These are phyloP conservation scores for Heimioporus sp. DNA, from an alignment of 768 basidiomycete species.

Conservation along the genomic window DNA sequence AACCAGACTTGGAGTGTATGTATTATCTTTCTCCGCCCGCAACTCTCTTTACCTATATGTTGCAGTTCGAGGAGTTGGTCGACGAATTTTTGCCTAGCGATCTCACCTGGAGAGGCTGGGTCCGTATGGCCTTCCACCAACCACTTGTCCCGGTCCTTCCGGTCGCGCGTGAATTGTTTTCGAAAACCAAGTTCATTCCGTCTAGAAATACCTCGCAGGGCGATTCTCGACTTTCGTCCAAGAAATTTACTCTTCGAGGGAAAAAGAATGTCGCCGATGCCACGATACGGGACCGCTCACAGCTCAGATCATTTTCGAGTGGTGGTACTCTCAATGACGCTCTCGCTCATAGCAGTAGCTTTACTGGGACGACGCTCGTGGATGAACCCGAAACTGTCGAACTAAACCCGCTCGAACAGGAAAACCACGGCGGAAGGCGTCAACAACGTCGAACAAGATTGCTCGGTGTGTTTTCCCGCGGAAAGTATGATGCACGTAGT, in stretches of 20 bases:
- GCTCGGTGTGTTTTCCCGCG: constrained; percentile 29
- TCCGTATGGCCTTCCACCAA: constrained; percentile 81
- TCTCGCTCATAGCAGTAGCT: not conserved
- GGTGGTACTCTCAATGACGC: not conserved
- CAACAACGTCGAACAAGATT: constrained; percentile 30
- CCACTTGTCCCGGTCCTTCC: constrained; percentile 75
- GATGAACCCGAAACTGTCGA: constrained; percentile 43
- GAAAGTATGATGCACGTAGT: constrained; percentile 12
- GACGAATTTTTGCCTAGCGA: constrained; percentile 79
- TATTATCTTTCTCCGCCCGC: constrained; percentile 10
- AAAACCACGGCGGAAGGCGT: constrained; percentile 9
- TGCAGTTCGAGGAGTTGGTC: constrained; percentile 74
- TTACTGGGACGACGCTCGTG: constrained; percentile 34
- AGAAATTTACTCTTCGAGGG: constrained; percentile 17
- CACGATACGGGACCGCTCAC: constrained; percentile 7
- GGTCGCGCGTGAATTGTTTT: constrained; percentile 73
- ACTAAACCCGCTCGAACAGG: constrained; percentile 14
- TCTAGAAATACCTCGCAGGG: constrained; percentile 31
- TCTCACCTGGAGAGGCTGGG: constrained; percentile 78
- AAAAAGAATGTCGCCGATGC: constrained; percentile 15
- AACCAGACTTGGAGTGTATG: constrained; percentile 83
- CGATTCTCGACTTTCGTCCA: constrained; percentile 25
- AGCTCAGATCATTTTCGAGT: constrained; percentile 25
- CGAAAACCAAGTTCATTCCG: constrained; percentile 72
- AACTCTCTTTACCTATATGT: not conserved